Base-by-base conservation (phyloP, 2,329 filamentous ascomycete genomes). In the Talaromyces funiculosus region DNA sequence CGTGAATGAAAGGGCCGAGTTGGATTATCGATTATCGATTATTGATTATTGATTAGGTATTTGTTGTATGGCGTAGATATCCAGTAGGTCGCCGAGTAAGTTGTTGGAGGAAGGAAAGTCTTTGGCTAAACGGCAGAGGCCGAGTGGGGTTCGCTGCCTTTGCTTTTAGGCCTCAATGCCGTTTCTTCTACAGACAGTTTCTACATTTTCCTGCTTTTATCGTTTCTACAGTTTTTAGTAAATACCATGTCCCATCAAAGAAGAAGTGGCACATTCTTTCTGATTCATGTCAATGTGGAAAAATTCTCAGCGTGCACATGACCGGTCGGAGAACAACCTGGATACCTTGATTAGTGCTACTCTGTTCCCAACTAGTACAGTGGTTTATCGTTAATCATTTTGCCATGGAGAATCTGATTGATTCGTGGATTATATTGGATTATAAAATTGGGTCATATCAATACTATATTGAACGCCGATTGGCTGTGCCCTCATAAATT, bases 101-200 rank as follows among this genome's bases (percentile, higher is more conserved):
- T 49, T 20, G 31, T n/a, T 53, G 31, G 20, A 26, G 51, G 51
- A 40, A n/a, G 51, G 51, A 35, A 40, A 40, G 51, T 24, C 18
- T 24, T 37, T 33, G 33, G 29, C 20, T 35, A n/a, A 51, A 8
- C n/a, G 29, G 14, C 33, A 51, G 12, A n/a, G 29, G 29, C 47
- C 47, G 35, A 51, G 47, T 51, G 47, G 31, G 51, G 33, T 53
- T n/a, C 31, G 33, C 33, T 53, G 51, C 51, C 51, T 54, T n/a
- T 29, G 16, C 35, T 54, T 54, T 54, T 24, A 54, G 51, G 51
- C 51, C 22, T 54, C 51, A 40, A 26, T 35, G 35, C 24, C 20
- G 14, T 14, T 26, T 26, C 31, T 49, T 31, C 24, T 54, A 22
- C 20, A 24, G n/a, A 26, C 31, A 22, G 3, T 49, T 16, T 18